These are phyloP conservation scores for Paramecium bursaria DNA, from an alignment of 73 alveolate genomes.

Conservation along the genomic window DNA sequence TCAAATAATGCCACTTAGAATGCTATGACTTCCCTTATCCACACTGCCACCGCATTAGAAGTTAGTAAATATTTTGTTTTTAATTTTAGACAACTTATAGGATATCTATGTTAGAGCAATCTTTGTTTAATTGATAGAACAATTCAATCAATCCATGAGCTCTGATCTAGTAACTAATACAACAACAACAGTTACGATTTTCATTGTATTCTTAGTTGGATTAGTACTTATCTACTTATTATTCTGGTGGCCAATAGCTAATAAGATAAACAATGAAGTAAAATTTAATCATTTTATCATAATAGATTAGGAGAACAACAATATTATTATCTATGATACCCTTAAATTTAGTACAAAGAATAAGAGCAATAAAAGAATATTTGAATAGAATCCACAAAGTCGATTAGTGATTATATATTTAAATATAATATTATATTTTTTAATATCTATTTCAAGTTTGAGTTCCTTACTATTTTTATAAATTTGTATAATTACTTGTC, in stretches of 20 bases:
- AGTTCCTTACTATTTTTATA: neutral
- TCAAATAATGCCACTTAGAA: neutral
- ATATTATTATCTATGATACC: slow-evolving; percentile 63
- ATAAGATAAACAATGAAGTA: slow-evolving; percentile 67
- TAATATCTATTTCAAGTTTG: neutral
- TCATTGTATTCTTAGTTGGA: slow-evolving; percentile 57
- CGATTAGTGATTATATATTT: slow-evolving; percentile 1
- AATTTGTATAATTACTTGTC: no score
- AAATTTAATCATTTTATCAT: neutral
- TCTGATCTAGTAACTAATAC: slow-evolving; percentile 48
- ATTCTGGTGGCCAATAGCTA: slow-evolving; percentile 67
- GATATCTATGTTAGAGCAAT: slow-evolving; percentile 59
- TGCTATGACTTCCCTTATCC: slow-evolving; percentile 37
- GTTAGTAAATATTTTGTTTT: slow-evolving; percentile 19
- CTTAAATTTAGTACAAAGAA: slow-evolving; percentile 48
- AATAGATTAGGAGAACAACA: slow-evolving; percentile 63
- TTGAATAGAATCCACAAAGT: slow-evolving; percentile 52
- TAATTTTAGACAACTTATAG: slow-evolving; percentile 48
- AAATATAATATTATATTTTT: neutral
- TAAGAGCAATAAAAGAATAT: slow-evolving; percentile 63
- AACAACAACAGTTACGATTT: slow-evolving; percentile 68
- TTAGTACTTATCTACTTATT: slow-evolving; percentile 44
- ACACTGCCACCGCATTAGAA: slow-evolving; percentile 59
- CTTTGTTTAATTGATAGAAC: neutral
- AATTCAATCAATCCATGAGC: slow-evolving; percentile 25